Evolutionary conservation across 1,139 yeast species (phyloP).

Genomic region (Yamadazyma conglobata): DNA sequence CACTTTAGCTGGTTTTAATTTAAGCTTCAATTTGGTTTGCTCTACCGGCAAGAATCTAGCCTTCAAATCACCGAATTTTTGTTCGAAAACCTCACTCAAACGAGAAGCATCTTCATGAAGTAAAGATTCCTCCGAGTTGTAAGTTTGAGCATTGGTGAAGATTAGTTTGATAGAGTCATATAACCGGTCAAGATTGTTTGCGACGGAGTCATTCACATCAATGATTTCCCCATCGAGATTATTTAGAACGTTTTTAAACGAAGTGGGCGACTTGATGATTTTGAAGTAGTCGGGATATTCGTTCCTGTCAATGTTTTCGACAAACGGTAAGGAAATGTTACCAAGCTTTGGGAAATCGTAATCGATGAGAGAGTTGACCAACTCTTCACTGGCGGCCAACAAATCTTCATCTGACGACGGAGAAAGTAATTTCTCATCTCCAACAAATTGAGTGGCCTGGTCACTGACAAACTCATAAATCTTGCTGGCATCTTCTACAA

Average conservation of each 20-base stretch:
- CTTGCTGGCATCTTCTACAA: conserved; percentile 53
- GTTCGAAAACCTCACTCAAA: conserved; percentile 34
- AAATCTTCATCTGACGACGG: conserved; percentile 18
- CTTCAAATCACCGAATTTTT: conserved; percentile 26
- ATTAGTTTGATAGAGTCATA: conserved; percentile 47
- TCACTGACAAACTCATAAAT: conserved; percentile 43
- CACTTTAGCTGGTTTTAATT: conserved; percentile 23
- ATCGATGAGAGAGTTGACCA: conserved; percentile 36
- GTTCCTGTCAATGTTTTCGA: conserved; percentile 53
- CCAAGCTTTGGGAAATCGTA: conserved; percentile 45
- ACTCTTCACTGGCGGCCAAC: conserved; percentile 20
- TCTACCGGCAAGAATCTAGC: conserved; percentile 12
- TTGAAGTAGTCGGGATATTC: conserved; percentile 61
- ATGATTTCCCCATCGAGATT: conserved; percentile 41
- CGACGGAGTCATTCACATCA: conserved; percentile 21
- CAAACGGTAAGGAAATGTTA: conserved; percentile 51
- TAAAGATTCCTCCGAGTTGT: conserved; percentile 53
- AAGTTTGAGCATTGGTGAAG: conserved; percentile 55
- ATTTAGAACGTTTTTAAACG: conserved; percentile 45
- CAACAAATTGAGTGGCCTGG: conserved; percentile 31
- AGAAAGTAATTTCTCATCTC: conserved; percentile 6
- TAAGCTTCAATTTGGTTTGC: conserved; percentile 20
- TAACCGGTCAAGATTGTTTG: conserved; percentile 46
- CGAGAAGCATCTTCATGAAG: conserved; percentile 55
- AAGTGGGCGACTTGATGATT: conserved; percentile 53